These are phyloP conservation scores for Populus euphratica DNA, from an alignment of 345 rosid species.

Conservation along the genomic window DNA sequence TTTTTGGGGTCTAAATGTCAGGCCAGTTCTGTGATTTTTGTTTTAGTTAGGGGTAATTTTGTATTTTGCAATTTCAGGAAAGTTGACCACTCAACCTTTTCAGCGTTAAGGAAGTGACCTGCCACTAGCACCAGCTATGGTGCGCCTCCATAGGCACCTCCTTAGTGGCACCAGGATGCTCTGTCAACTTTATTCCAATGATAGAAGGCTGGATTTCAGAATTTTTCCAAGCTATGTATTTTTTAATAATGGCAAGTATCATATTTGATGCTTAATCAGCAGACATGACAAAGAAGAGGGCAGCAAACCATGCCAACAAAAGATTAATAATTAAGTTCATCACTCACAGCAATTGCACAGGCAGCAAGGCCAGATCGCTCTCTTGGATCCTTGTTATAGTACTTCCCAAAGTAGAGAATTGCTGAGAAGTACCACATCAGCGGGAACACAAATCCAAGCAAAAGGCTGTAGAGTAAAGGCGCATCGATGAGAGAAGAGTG, in stretches of 20 bases:
- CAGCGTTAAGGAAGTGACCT: too few relatives aligned
- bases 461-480: slow-evolving; percentile 43
- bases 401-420: slow-evolving; percentile 68
- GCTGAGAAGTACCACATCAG: slow-evolving; percentile 75
- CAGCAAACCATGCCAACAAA: neutral
- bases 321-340: neutral
- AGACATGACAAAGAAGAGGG: neutral
- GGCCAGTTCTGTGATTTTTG: too few relatives aligned
- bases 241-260: neutral
- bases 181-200: neutral
- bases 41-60: too few relatives aligned
- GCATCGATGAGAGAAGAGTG: neutral
- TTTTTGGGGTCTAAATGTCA: too few relatives aligned
- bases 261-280: neutral
- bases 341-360: slow-evolving; percentile 85
- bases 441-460: slow-evolving; percentile 80
- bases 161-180: neutral
- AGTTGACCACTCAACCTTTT: too few relatives aligned
- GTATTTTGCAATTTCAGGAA: too few relatives aligned
- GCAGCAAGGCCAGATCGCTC: slow-evolving; percentile 96
- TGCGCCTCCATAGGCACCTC: too few relatives aligned
- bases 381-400: slow-evolving; percentile 87
- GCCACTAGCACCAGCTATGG: too few relatives aligned
- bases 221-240: neutral
- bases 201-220: neutral